These are phyloP conservation scores for Dimargaris xerosporica DNA, from an alignment of 192 early-diverging fungal species.

Conservation along the genomic window DNA sequence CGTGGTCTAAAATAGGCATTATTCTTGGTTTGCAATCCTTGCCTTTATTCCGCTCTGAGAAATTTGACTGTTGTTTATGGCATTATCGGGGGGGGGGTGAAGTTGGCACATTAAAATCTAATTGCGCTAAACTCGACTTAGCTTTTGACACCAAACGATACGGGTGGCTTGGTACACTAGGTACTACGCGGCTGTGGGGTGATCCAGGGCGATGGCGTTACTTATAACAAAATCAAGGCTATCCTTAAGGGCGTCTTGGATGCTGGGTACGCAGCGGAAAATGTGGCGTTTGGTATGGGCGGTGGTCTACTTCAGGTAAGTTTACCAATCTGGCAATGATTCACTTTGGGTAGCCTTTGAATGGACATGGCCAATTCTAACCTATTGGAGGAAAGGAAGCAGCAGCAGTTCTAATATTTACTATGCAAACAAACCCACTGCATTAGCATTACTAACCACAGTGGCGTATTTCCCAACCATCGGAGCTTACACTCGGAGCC, in stretches of 20 bases:
- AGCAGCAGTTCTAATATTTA: too few relatives aligned
- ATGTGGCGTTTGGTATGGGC: conserved; percentile 77
- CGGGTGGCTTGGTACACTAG: not conserved
- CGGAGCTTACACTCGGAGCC: too few relatives aligned
- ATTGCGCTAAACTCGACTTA: not conserved
- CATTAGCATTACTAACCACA: too few relatives aligned
- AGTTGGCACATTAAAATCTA: not conserved
- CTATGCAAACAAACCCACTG: too few relatives aligned
- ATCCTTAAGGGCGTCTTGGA: conserved; percentile 41
- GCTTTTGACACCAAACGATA: not conserved
- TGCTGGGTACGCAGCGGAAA: conserved; percentile 53
- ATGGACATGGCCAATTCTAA: too few relatives aligned
- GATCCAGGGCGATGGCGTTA: conserved; percentile 78
- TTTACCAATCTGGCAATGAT: too few relatives aligned
- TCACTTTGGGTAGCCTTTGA: too few relatives aligned
- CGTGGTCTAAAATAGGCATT: not conserved
- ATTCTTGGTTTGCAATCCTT: not conserved
- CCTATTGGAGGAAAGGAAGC: too few relatives aligned
- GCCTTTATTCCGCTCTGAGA: not conserved
- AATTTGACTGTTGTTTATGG: not conserved
- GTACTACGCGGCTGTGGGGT: conserved; percentile 50
- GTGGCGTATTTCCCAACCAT: too few relatives aligned
- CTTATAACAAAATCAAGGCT: conserved; percentile 24
- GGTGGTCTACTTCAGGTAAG: conserved; percentile 57
- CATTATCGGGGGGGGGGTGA: not conserved